Evolutionary conservation across 176 grass and related monocot genomes (phyloP), one percentile per base, ranked within the genome.

Genomic region (Otatea glauca): DNA sequence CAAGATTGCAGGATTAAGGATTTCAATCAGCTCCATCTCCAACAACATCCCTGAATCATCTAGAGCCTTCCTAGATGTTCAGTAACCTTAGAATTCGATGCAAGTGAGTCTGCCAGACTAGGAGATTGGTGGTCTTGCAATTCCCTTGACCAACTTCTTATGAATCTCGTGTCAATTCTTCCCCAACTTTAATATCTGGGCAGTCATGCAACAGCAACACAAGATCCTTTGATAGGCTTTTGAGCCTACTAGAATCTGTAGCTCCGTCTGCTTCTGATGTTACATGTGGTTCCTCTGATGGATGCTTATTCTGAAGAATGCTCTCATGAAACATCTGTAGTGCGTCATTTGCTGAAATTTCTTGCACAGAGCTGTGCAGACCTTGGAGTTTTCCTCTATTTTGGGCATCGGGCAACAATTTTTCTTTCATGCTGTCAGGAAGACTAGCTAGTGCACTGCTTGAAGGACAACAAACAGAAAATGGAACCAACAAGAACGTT

Each of bases 401-500:
- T 24, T 90, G 84, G 48, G 60, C 29, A 35, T 85, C 69, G 18
- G 61, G 86, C 35, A 97, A 35, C 50, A 97, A 32, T 81, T 92
- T 92, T 39, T 93, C 89, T 29, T 75, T 89, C 49, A 77, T 88
- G 70, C 34, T 84, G 24, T 88, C 88, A 3, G 90, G 78, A 75
- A 97, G 88, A 38, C 49, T 82, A 34, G 70, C 90, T 37, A 92
- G 17, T 24, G 73, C 88, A 87, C 94, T 97, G 86, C 7, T 79
- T 29, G 34, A 42, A 68, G 49, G 65, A 29, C 6, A 64, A 68
- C 11, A 71, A 42, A 35, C 42, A 44, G 45, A 80, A 42, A 70
- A 64, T 4, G 34, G 3, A 66, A 60, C 23, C 4, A 43, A 62
- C 18, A 4, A 34, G 23, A 16, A 70, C 7, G 38, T 23, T 51